Percentiles rank a stretch among this genome's conserved stretches.
These are phyloP conservation scores for Austroboletus olivaceoglutinosus DNA, from an alignment of 1,284 basidiomycete species.

Conservation along the genomic window DNA sequence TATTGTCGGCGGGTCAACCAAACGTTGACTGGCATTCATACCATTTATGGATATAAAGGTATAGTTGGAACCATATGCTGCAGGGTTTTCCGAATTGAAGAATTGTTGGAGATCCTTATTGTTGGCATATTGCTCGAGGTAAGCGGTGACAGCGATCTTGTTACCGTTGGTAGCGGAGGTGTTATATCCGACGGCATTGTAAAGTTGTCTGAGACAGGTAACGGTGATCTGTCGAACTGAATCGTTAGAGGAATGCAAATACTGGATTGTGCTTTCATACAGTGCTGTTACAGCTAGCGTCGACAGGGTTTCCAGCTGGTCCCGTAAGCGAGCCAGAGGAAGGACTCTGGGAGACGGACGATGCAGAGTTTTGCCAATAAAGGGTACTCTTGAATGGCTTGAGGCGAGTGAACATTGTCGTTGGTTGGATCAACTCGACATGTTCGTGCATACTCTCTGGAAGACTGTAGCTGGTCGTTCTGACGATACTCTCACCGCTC, in stretches of 20 bases:
- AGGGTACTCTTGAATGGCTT: conserved; percentile 48
- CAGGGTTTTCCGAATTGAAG: conserved; percentile 43
- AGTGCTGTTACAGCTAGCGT: conserved; percentile 47
- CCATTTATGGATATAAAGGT: conserved; percentile 49
- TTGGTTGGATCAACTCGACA: conserved; percentile 71
- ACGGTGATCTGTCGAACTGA: conserved; percentile 41
- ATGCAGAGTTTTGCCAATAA: conserved; percentile 26
- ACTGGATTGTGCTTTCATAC: conserved; percentile 31
- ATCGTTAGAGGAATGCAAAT: conserved; percentile 27
- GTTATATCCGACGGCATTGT: conserved; percentile 48
- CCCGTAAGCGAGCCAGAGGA: conserved; percentile 24
- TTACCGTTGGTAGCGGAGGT: conserved; percentile 40
- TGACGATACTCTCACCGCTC: conserved; percentile 53
- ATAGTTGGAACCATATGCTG: conserved; percentile 29
- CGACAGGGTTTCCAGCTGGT: conserved; percentile 38
- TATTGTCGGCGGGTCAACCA: too few species aligned
- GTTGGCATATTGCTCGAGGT: conserved; percentile 57
- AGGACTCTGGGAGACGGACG: conserved; percentile 3
- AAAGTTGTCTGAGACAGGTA: conserved; percentile 48
- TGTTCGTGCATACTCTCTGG: conserved; percentile 61
- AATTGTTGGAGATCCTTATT: conserved; percentile 52
- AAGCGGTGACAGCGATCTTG: conserved; percentile 55
- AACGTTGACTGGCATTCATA: too few species aligned
- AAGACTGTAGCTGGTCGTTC: conserved; percentile 70
- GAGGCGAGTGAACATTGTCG: conserved; percentile 64